Conservation (phyloP, 495 filamentous ascomycete genomes). For the Penicillium ochrochloron region DNA sequence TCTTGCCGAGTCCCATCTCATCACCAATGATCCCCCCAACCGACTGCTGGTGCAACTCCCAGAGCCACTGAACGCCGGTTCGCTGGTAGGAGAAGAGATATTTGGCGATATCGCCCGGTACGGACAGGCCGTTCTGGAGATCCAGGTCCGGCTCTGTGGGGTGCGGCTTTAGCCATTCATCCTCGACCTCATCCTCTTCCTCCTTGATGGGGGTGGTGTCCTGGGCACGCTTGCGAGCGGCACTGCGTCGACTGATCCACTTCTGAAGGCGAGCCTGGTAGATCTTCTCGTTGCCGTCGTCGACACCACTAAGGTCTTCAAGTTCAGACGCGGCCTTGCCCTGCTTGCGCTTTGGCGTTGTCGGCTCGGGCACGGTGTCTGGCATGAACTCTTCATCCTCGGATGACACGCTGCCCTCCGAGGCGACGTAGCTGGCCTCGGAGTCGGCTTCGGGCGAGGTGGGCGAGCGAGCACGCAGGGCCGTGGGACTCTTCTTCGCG, state of each 20-base stretch:
- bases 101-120: slow-evolving; percentile 90
- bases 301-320: slow-evolving; percentile 75
- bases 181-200: slow-evolving; percentile 30
- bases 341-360: slow-evolving; percentile 47
- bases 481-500: slow-evolving; percentile 9
- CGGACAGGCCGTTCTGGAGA: slow-evolving; percentile 72
- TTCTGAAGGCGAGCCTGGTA: slow-evolving; percentile 77
- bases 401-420: slow-evolving; percentile 35
- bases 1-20: slow-evolving; percentile 98
- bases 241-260: slow-evolving; percentile 73
- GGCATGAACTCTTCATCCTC: slow-evolving; percentile 45
- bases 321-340: slow-evolving; percentile 49
- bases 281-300: slow-evolving; percentile 87
- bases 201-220: slow-evolving; percentile 24
- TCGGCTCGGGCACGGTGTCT: slow-evolving; percentile 37
- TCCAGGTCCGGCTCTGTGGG: slow-evolving; percentile 74
- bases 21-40: slow-evolving; percentile 96
- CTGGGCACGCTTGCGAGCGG: slow-evolving; percentile 60
- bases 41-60: slow-evolving; percentile 84
- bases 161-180: slow-evolving; percentile 81
- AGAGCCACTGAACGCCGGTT: slow-evolving; percentile 95
- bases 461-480: slow-evolving; percentile 29
- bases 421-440: slow-evolving; percentile 45
- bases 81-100: slow-evolving; percentile 95
- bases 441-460: slow-evolving; percentile 46